These are phyloP conservation scores for Sarocladium kiliense DNA, from an alignment of 2,329 filamentous ascomycete genomes.

Conservation along the genomic window DNA sequence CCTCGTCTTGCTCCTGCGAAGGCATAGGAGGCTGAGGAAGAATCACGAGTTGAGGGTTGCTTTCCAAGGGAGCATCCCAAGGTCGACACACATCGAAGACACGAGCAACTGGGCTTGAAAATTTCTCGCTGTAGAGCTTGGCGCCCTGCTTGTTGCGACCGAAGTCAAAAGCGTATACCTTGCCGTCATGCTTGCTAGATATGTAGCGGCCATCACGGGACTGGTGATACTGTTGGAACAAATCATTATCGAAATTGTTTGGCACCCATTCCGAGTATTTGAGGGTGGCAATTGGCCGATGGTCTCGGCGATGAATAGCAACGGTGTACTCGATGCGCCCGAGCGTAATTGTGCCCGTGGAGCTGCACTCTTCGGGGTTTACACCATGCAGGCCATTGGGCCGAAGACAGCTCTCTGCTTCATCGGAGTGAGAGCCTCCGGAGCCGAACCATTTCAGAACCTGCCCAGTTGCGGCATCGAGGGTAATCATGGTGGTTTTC, in stretches of 20 bases:
- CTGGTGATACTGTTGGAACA: constrained; percentile 73
- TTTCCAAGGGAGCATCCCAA: constrained; percentile 53
- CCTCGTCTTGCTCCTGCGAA: constrained; percentile 35
- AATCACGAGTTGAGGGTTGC: constrained; percentile 72
- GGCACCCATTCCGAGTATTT: constrained; percentile 93
- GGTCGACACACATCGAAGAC: constrained; percentile 86
- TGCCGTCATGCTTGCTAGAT: constrained; percentile 79
- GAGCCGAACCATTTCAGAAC: constrained; percentile 82
- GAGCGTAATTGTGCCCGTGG: constrained; percentile 73
- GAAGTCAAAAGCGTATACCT: constrained; percentile 77
- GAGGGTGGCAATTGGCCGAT: constrained; percentile 77
- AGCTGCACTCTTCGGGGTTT: constrained; percentile 70
- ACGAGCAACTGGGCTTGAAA: constrained; percentile 73
- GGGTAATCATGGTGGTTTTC: constrained; percentile 80
- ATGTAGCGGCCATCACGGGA: constrained; percentile 88
- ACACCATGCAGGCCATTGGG: constrained; percentile 63
- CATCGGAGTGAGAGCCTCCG: constrained; percentile 60
- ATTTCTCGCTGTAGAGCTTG: constrained; percentile 46
- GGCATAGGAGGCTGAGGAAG: constrained; percentile 79
- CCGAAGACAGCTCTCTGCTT: constrained; percentile 69
- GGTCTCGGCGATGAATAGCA: constrained; percentile 70
- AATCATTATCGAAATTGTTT: constrained; percentile 84
- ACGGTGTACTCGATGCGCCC: constrained; percentile 88
- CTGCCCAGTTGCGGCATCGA: constrained; percentile 80
- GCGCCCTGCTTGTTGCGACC: constrained; percentile 1